A percentile compares a stretch with the other conserved stretches of the same genome.
phyloP scores from a whole-genome alignment of 2,329 filamentous ascomycete genomes.

The Claviceps paspali region DNA sequence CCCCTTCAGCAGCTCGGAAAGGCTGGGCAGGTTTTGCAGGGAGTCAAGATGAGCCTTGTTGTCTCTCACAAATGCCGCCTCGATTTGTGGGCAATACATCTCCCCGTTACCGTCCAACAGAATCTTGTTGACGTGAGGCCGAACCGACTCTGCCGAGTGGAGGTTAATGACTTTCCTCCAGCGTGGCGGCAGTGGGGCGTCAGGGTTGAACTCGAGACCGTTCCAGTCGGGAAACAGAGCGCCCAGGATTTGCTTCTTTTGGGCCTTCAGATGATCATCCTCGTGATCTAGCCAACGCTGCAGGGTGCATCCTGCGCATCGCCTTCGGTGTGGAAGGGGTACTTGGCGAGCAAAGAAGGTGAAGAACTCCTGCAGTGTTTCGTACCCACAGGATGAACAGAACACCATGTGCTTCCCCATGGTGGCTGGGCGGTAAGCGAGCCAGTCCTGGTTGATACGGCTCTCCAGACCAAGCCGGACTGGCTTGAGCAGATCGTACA shows the following conservation, averaged over 20 bases:
- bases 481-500: constrained; percentile 20
- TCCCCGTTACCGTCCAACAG: constrained; percentile 7
- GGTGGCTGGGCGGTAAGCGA: constrained; percentile 10
- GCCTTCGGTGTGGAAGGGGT: constrained; percentile 6
- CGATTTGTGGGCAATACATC: neutral
- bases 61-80: constrained; percentile 10
- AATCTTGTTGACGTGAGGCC: constrained; percentile 3
- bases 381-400: constrained; percentile 21
- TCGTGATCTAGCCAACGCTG: constrained; percentile 16
- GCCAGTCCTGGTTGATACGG: constrained; percentile 9
- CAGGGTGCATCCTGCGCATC: constrained; percentile 18
- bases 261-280: constrained; percentile 13
- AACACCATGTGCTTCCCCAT: constrained; percentile 14
- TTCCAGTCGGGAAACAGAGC: constrained; percentile 15
- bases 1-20: constrained; percentile 9
- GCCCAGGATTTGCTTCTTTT: constrained; percentile 8
- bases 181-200: constrained; percentile 14
- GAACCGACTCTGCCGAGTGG: constrained; percentile 6
- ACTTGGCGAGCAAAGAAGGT: neutral
- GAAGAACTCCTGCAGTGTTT: constrained; percentile 18
- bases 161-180: constrained; percentile 11
- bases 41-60: constrained; percentile 16
- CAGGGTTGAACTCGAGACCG: constrained; percentile 13
- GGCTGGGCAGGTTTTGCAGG: constrained; percentile 14
- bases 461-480: constrained; percentile 14